Evolutionary conservation across 2,329 filamentous ascomycete species (phyloP).

Genomic region (Exophiala mesophila): DNA sequence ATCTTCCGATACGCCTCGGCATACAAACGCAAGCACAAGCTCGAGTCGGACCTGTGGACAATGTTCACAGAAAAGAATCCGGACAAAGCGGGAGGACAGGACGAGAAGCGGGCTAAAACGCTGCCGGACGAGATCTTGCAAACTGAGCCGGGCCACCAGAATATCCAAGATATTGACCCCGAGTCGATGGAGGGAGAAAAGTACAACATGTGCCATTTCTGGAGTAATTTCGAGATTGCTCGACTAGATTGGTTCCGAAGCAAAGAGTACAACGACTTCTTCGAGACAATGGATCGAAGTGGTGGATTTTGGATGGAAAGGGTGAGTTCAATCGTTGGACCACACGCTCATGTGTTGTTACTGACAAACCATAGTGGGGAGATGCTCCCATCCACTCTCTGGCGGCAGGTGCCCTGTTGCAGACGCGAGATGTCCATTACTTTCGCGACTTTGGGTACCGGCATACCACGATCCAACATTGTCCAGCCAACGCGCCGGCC

Average conservation of each 20-base stretch:
- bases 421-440: constrained; percentile 84
- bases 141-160: constrained; percentile 65
- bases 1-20: constrained; percentile 98
- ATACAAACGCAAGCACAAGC: constrained; percentile 87
- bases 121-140: constrained; percentile 78
- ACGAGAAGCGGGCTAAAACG: constrained; percentile 61
- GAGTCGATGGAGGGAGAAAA: constrained; percentile 95
- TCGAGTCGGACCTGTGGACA: constrained; percentile 91
- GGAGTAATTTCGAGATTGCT: constrained; percentile 99
- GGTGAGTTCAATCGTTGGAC: constrained; percentile 51
- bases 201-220: constrained; percentile 99
- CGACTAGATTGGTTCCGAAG: constrained; percentile 92
- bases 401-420: constrained; percentile 80
- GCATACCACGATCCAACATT: constrained; percentile 98
- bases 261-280: constrained; percentile 96
- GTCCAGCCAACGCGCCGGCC: constrained; percentile 87
- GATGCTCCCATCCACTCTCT: constrained; percentile 98
- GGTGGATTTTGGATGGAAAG: constrained; percentile 99
- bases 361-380: constrained; percentile 69
- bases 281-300: constrained; percentile 96
- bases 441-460: constrained; percentile 98
- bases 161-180: constrained; percentile 74
- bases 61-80: constrained; percentile 84
- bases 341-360: constrained; percentile 2
- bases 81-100: constrained; percentile 42